Percentiles rank a stretch among this genome's conserved stretches.
These are phyloP conservation scores for Arthrocladium fulminans DNA, from an alignment of 2,329 filamentous ascomycete genomes.

Conservation along the genomic window DNA sequence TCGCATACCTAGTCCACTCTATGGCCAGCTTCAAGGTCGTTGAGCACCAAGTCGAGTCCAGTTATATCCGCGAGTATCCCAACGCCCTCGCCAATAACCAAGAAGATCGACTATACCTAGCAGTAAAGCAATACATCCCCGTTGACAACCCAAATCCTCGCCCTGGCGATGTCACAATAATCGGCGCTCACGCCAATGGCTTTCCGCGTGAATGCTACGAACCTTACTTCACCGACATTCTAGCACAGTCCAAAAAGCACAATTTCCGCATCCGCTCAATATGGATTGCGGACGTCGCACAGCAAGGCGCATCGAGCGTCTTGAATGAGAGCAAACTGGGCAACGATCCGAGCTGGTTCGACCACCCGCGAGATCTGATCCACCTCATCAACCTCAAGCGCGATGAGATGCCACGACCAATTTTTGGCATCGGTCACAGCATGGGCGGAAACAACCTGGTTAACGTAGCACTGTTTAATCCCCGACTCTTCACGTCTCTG, in stretches of 20 bases:
- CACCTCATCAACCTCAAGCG: constrained; percentile 37
- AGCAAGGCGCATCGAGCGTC: constrained; percentile 65
- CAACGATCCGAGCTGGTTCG: constrained; percentile 71
- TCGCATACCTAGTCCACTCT: not conserved
- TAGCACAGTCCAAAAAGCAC: constrained; percentile 45
- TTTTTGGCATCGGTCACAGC: constrained; percentile 79
- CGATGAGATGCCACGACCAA: constrained; percentile 41
- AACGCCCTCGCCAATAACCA: constrained; percentile 39
- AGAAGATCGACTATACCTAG: constrained; percentile 41
- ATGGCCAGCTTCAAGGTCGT: constrained; percentile 33
- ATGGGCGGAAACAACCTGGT: constrained; percentile 56
- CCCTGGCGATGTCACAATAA: constrained; percentile 44
- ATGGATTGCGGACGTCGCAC: constrained; percentile 71
- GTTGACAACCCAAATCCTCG: constrained; percentile 35
- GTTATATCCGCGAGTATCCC: constrained; percentile 46
- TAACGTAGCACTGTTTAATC: constrained; percentile 56
- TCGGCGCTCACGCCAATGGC: constrained; percentile 47
- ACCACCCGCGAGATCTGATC: constrained; percentile 69
- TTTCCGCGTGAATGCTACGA: constrained; percentile 31
- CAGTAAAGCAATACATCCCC: constrained; percentile 50
- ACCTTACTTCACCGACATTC: constrained; percentile 43
- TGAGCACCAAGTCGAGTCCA: constrained; percentile 40
- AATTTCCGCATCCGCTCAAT: constrained; percentile 60
- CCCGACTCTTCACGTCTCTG: constrained; percentile 62
- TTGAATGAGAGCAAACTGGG: constrained; percentile 64